Evolutionary conservation across 805 yeast species (phyloP), one percentile per base, ranked within the genome.

Genomic region (Saturnispora ahearnii): DNA sequence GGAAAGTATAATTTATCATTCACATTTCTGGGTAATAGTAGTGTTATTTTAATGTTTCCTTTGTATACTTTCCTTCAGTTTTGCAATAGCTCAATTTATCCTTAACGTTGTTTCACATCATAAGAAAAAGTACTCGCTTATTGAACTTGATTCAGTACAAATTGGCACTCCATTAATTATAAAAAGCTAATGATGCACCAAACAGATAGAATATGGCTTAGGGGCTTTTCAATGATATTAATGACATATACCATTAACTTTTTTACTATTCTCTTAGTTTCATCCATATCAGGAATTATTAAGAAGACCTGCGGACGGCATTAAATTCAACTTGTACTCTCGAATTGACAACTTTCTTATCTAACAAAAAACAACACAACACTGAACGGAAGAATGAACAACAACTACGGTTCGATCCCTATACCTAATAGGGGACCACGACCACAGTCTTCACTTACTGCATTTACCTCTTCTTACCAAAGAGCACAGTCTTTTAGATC

Each of bases 401-500:
- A 36, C 40, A 36, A 47, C 24, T 47, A 47, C 34, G 50, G 50
- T 34, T 56, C 62, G 12, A 61, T 61, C 28, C 64, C 63, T 11
- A 61, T 61, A 34, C 64, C 64, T 3, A 46, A 53, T 45, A 48
- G 60, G 40, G 49, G 49, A 21, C 46, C 53, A 29, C 32, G 45
- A 22, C 33, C 41, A 6, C 41, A 26, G 36, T 18, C 47, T 28
- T 41, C 53, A 11, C 18, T 87, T 40, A 80, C 82, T 51, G 79
- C 85, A 49, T 87, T 87, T 66, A 95, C 95, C 1, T 78, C 86
- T 12, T 87, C 95, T 0, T 79, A 75, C 60, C 76, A 80, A 37
- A 74, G 96, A 62, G 93, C 95, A 1, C 91, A 86, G 62, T 78
- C 88, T 3, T 77, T 74, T 62, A 72, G 76, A 45, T 76, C 79